phyloP scores from a whole-genome alignment of 2,329 filamentous ascomycete genomes.

The Didymella arachidicola region DNA sequence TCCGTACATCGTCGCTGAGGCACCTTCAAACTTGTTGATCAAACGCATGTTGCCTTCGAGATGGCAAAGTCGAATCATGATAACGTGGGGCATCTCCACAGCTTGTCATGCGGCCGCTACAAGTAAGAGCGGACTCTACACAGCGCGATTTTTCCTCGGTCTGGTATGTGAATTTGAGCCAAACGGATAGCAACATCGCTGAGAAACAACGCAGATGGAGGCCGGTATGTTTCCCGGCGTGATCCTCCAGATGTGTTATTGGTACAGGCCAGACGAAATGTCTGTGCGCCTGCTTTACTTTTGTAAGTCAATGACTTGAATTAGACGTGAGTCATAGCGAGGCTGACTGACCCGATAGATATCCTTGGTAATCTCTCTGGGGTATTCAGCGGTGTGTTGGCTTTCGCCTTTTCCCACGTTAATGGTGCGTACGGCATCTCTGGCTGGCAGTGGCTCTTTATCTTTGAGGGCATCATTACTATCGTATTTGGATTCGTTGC shows the following conservation, averaged over 20 bases:
- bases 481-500: conserved; percentile 24
- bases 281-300: conserved; percentile 24
- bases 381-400: conserved; percentile 66
- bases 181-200: background rate
- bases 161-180: conserved; percentile 11
- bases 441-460: conserved; percentile 48
- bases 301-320: conserved; percentile 16
- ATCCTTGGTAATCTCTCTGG: conserved; percentile 63
- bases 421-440: conserved; percentile 60
- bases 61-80: conserved; percentile 46
- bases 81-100: conserved; percentile 35
- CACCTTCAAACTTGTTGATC: conserved; percentile 48
- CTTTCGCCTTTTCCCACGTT: conserved; percentile 64
- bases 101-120: conserved; percentile 51
- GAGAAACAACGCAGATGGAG: conserved; percentile 24
- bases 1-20: conserved; percentile 36
- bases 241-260: conserved; percentile 64
- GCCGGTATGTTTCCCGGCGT: conserved; percentile 38
- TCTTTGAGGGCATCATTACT: conserved; percentile 26
- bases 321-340: background rate
- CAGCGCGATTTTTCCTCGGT: conserved; percentile 51
- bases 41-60: conserved; percentile 47
- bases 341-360: conserved; percentile 2
- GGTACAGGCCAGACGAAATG: conserved; percentile 62
- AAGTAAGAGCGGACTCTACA: conserved; percentile 56